A percentile compares a stretch with the other conserved stretches of the same genome.
Evolutionary conservation across 345 rosid species (phyloP).

Genomic region (Aurinia saxatilis): DNA sequence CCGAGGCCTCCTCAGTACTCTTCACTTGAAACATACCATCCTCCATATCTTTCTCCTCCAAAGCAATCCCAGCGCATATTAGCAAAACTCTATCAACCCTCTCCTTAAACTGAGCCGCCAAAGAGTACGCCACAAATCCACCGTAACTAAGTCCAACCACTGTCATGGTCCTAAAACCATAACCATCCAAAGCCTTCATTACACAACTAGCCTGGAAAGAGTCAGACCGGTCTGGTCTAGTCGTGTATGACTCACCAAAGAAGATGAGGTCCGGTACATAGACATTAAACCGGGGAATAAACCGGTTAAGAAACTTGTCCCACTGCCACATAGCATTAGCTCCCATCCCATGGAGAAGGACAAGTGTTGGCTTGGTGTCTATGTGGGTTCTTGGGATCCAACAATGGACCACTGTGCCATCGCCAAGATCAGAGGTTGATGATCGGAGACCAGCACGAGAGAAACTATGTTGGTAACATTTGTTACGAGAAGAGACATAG

Average conservation of each 20-base stretch:
- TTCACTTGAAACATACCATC: slow-evolving; percentile 57
- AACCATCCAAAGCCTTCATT: slow-evolving; percentile 42
- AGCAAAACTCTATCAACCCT: slow-evolving; percentile 56
- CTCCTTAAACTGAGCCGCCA: slow-evolving; percentile 73
- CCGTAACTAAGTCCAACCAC: slow-evolving; percentile 82
- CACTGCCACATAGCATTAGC: slow-evolving; percentile 99
- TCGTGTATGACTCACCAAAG: slow-evolving; percentile 84
- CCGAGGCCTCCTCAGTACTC: slow-evolving; percentile 51
- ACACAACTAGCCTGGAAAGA: slow-evolving; percentile 71
- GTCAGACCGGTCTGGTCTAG: slow-evolving; percentile 61
- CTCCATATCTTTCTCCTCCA: slow-evolving; percentile 79
- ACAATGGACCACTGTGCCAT: slow-evolving; percentile 77
- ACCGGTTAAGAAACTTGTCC: slow-evolving; percentile 43
- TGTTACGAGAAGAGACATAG: slow-evolving; percentile 48
- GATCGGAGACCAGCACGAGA: slow-evolving; percentile 63
- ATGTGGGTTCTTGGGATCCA: slow-evolving; percentile 59
- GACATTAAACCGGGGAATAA: slow-evolving; percentile 60
- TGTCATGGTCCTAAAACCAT: slow-evolving; percentile 37
- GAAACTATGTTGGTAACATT: slow-evolving; percentile 62
- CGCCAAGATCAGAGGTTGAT: slow-evolving; percentile 65
- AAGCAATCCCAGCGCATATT: slow-evolving; percentile 70
- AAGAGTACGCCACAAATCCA: slow-evolving; percentile 70
- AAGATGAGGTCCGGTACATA: slow-evolving; percentile 86
- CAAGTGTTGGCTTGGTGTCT: slow-evolving; percentile 42
- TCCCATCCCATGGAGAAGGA: slow-evolving; percentile 83